phyloP scores from a whole-genome alignment of 345 rosid species.

The Salix exigua region DNA sequence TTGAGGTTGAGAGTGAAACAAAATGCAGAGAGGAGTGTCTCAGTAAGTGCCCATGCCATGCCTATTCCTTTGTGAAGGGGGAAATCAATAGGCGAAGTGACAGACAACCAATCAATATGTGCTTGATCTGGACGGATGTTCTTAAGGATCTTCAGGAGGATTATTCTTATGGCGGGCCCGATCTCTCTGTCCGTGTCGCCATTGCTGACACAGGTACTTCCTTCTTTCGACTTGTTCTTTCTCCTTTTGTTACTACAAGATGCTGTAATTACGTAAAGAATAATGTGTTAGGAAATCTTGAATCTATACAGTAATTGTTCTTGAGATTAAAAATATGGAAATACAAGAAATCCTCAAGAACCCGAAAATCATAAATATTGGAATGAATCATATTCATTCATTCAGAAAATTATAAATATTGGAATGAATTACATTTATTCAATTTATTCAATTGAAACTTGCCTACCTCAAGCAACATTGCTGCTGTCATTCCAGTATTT shows the following conservation, averaged over 20 bases:
- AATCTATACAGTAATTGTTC: too few species aligned
- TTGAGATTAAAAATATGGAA: too few species aligned
- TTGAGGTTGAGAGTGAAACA: accelerated
- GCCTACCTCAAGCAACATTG: too few species aligned
- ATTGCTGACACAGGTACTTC: slow-evolving; percentile 45
- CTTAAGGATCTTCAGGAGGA: slow-evolving; percentile 53
- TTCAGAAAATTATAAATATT: too few species aligned
- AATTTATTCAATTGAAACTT: too few species aligned
- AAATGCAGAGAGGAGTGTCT: slow-evolving; percentile 18
- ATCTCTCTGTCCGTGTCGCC: slow-evolving; percentile 42
- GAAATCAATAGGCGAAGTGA: background rate
- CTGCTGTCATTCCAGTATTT: too few species aligned
- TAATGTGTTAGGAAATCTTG: too few species aligned
- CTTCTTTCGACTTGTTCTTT: background rate
- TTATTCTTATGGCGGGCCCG: slow-evolving; percentile 28
- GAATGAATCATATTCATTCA: too few species aligned
- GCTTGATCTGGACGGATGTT: slow-evolving; percentile 60
- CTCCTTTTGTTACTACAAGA: background rate
- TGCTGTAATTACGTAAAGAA: too few species aligned
- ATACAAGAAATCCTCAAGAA: too few species aligned
- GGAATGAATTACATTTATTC: too few species aligned
- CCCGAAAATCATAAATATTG: too few species aligned
- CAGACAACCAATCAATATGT: background rate
- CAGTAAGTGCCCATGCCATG: background rate
- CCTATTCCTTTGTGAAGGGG: slow-evolving; percentile 16